These are phyloP conservation scores for Sphaerosporella brunnea DNA, from an alignment of 495 filamentous ascomycete species.

Conservation along the genomic window DNA sequence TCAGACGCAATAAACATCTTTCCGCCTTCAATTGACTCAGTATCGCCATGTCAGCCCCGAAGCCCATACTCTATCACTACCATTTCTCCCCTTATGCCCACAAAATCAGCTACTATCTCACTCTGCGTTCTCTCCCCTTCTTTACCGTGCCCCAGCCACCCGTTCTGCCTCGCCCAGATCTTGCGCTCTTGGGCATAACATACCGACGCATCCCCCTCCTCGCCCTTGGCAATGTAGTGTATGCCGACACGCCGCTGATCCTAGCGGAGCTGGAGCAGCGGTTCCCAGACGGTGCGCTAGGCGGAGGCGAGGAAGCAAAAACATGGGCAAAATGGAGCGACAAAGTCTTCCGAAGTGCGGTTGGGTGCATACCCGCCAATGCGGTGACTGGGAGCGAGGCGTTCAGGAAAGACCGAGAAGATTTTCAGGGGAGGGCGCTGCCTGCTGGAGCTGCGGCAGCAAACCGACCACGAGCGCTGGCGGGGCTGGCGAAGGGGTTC, in stretches of 20 bases:
- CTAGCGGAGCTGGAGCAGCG: conserved; percentile 37
- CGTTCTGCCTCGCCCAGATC: conserved; percentile 41
- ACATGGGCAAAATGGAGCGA: conserved; percentile 27
- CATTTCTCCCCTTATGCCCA: conserved; percentile 38
- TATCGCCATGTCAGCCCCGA: neutral
- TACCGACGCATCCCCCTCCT: conserved; percentile 52
- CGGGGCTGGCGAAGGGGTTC: conserved; percentile 22
- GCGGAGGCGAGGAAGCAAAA: conserved; percentile 19
- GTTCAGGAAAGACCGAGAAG: conserved; percentile 38
- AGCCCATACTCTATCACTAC: conserved; percentile 4
- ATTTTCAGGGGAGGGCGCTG: conserved; percentile 25
- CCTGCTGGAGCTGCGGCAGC: conserved; percentile 1
- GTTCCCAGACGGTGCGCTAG: conserved; percentile 26
- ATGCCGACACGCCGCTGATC: conserved; percentile 44
- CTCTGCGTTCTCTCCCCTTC: conserved; percentile 39
- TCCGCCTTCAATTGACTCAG: too few relatives aligned
- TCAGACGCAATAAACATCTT: too few relatives aligned
- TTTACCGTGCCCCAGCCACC: conserved; percentile 44
- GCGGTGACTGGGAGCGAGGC: conserved; percentile 34
- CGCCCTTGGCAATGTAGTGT: conserved; percentile 38
- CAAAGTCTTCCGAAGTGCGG: conserved; percentile 35
- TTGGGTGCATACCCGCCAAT: conserved; percentile 32
- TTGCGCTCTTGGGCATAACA: conserved; percentile 35
- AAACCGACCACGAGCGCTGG: neutral
- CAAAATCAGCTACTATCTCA: conserved; percentile 42